phyloP scores from a whole-genome alignment of 2,329 filamentous ascomycete genomes.

The Hortaea werneckii region DNA sequence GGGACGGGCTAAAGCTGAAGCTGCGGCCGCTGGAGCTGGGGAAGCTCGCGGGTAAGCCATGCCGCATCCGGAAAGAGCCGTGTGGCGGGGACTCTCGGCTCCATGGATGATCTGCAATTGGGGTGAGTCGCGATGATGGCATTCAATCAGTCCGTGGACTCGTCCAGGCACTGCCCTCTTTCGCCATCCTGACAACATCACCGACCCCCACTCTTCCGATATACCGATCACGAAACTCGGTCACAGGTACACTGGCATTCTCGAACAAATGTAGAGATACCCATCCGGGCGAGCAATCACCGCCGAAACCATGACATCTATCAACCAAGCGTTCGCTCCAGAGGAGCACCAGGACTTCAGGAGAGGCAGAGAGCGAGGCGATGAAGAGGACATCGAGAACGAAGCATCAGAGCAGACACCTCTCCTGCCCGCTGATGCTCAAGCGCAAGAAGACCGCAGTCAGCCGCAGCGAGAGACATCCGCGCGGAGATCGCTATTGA shows the following conservation, averaged over 20 bases:
- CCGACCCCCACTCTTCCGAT: no score
- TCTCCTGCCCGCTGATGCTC: constrained; percentile 6
- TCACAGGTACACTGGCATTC: no score
- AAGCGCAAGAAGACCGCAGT: constrained; percentile 4
- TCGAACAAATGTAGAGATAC: neutral
- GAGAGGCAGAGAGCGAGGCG: neutral
- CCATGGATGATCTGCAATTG: no score
- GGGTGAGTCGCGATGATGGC: no score
- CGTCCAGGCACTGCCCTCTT: no score
- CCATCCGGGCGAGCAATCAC: neutral
- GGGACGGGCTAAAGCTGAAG: neutral
- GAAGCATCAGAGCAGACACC: neutral
- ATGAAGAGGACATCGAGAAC: neutral
- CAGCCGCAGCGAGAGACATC: constrained; percentile 16
- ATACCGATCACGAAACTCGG: no score
- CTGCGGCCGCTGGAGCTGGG: no score
- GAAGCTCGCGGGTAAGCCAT: no score
- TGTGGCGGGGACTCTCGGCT: no score
- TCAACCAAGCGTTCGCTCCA: neutral
- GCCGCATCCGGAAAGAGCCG: no score
- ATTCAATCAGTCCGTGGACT: no score
- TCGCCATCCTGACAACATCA: no score
- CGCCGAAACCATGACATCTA: neutral
- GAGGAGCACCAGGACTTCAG: neutral
- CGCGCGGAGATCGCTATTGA: constrained; percentile 9